These are phyloP conservation scores for Plenodomus tracheiphilus DNA, from an alignment of 2,329 filamentous ascomycete species.

Conservation along the genomic window DNA sequence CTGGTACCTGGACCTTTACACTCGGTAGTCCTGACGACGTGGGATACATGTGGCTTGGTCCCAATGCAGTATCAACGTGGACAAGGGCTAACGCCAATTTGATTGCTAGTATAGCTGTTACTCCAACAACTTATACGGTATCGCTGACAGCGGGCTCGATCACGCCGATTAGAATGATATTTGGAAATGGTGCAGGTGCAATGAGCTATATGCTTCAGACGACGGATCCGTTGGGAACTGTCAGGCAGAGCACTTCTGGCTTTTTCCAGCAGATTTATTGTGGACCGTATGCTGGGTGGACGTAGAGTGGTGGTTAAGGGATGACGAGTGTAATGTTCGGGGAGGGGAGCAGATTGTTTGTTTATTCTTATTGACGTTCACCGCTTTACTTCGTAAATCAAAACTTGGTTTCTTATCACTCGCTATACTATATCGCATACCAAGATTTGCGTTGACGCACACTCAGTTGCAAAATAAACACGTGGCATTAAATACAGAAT, in stretches of 20 bases:
- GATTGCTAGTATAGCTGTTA: too few species aligned
- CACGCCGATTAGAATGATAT: not conserved
- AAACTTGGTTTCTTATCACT: too few species aligned
- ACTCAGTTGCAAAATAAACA: too few species aligned
- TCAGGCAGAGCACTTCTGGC: not conserved
- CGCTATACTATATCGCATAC: too few species aligned
- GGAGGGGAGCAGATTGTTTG: too few species aligned
- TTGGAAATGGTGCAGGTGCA: not conserved
- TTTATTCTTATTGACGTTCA: too few species aligned
- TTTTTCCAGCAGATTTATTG: not conserved
- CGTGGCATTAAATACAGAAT: too few species aligned
- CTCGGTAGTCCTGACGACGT: not conserved
- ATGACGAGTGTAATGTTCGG: too few species aligned
- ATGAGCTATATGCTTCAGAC: not conserved
- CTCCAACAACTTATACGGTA: not conserved
- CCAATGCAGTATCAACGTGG: not conserved
- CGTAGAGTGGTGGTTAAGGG: too few species aligned
- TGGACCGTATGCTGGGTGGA: not conserved
- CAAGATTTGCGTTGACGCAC: too few species aligned
- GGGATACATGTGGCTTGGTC: not conserved
- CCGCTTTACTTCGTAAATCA: too few species aligned
- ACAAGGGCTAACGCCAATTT: not conserved
- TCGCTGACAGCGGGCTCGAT: not conserved
- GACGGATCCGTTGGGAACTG: not conserved
- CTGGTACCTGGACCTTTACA: not conserved